Evolutionary conservation across 1,284 basidiomycete genomes (phyloP).

Genomic region (Austroboletus olivaceoglutinosus): DNA sequence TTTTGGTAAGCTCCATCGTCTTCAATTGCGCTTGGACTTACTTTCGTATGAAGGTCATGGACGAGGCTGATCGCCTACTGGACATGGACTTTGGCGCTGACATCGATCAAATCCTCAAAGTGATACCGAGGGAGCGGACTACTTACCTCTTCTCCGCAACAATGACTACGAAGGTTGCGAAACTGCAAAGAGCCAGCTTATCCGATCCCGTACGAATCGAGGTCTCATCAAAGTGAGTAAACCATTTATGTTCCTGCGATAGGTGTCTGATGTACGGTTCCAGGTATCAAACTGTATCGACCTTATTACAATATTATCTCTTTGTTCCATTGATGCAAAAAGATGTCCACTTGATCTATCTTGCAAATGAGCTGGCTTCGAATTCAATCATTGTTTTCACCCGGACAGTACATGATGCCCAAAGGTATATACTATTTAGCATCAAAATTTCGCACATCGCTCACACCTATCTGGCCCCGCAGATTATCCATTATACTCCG

Average conservation of each 20-base stretch:
- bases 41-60: slow-evolving; percentile 69
- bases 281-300: slow-evolving; percentile 96
- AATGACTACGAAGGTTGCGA: slow-evolving; percentile 99
- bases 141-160: slow-evolving; percentile 99
- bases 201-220: slow-evolving; percentile 94
- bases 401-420: slow-evolving; percentile 92
- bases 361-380: slow-evolving; percentile 86
- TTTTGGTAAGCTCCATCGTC: slow-evolving; percentile 61
- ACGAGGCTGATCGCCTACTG: slow-evolving; percentile 95
- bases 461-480: slow-evolving; percentile 1
- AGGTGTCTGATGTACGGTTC: slow-evolving; percentile 4
- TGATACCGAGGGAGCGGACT: slow-evolving; percentile 90
- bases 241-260: neutral
- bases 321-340: slow-evolving; percentile 93
- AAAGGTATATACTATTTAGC: slow-evolving; percentile 49
- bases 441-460: neutral
- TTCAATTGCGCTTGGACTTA: slow-evolving; percentile 1
- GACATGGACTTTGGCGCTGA: slow-evolving; percentile 98
- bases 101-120: slow-evolving; percentile 96
- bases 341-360: slow-evolving; percentile 88
- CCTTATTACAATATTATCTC: slow-evolving; percentile 93
- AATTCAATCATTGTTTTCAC: slow-evolving; percentile 98
- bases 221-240: slow-evolving; percentile 83
- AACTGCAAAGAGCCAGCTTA: slow-evolving; percentile 94
- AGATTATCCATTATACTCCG: slow-evolving; percentile 90